Evolutionary conservation across 2,329 filamentous ascomycete genomes (phyloP), one percentile per base, ranked within the genome.

Genomic region (Aulographum hederae): DNA sequence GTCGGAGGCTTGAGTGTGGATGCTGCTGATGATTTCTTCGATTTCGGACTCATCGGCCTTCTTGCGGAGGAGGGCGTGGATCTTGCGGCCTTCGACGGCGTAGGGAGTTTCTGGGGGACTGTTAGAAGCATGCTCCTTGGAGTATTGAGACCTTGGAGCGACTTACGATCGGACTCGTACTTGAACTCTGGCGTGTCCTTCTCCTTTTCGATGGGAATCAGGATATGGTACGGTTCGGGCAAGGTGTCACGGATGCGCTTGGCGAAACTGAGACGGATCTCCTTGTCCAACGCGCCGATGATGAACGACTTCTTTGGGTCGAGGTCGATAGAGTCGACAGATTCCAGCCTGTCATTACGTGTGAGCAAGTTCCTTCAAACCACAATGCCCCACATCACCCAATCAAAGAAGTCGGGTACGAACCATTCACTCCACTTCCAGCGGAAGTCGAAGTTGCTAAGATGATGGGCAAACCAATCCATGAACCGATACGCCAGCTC

Each of bases 391-490:
- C 6, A 10, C 14, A 19, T 12, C 13, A 31, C 12, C 10, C 18
- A 10, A n/a, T 32, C 18, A 6, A 10, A 16, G 2, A 10, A 19
- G 16, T 13, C 12, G 14, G 13, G 56, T 63, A n/a, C n/a, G 44
- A 53, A 71, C 89, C 89, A 98, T 57, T 98, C 89, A 12, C 78
- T 76, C 89, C 89, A 98, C 56, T 95, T 95, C 89, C 89, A 98
- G 6, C 89, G 89, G 51, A 95, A 98, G 32, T 92, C 89, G 50
- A 98, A 98, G 58, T 98, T 98, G 58, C 85, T 94, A 41, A 98
- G 60, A 58, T 98, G 89, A 52, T 98, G 89, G 13, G 86, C 71
- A 48, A 98, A 98, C 89, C 89, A 98, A 51, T 95, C 86, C 48
- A 93, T 64, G 56, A 95, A 95, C 17, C 89, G 72, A 46, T 85